Evolutionary conservation across 2,329 filamentous ascomycete species (phyloP).

Genomic region (Penicillium verrucosum): DNA sequence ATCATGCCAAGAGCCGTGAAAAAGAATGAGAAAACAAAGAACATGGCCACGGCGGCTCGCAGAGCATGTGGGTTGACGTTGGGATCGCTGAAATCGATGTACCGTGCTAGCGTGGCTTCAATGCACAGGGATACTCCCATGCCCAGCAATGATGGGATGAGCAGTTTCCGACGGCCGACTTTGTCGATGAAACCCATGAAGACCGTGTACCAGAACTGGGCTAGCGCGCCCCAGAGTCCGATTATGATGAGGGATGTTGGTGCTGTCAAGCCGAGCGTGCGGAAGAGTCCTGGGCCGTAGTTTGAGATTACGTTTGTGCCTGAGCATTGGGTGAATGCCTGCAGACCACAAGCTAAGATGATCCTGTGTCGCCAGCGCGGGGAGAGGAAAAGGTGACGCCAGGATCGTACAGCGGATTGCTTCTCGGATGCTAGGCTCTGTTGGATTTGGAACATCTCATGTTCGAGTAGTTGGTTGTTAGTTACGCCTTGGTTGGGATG

Average conservation of each 20-base stretch:
- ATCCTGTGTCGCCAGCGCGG: constrained; percentile 47
- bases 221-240: constrained; percentile 51
- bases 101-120: constrained; percentile 41
- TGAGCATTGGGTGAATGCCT: constrained; percentile 49
- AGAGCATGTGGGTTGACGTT: constrained; percentile 36
- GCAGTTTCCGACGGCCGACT: constrained; percentile 49
- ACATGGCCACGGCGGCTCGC: constrained; percentile 48
- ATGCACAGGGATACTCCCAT: constrained; percentile 42
- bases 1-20: constrained; percentile 47
- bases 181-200: constrained; percentile 48
- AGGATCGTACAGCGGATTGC: constrained; percentile 36
- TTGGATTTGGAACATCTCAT: constrained; percentile 43
- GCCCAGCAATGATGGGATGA: constrained; percentile 46
- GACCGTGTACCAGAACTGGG: constrained; percentile 49
- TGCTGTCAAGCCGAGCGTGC: constrained; percentile 44
- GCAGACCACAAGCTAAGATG: constrained; percentile 48
- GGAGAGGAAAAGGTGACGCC: constrained; percentile 43
- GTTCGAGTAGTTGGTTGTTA: constrained; percentile 37
- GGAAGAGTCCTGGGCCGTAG: constrained; percentile 46
- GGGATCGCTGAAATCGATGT: constrained; percentile 31
- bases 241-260: constrained; percentile 51
- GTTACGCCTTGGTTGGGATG: constrained; percentile 31
- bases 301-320: constrained; percentile 50
- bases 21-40: constrained; percentile 48
- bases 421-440: constrained; percentile 40